phyloP scores from a whole-genome alignment of 78 protist genomes.

The Dictyostelium discoideum region dicty_2.7 NC_007089.4:3842501-3843000 shows the following conservation, averaged over 20 bases:
- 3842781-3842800: constrained; percentile 18
- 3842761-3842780: not conserved
- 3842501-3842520: not conserved
- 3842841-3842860: constrained; percentile 39
- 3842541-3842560: constrained; percentile 17
- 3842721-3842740: not conserved
- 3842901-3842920: constrained; percentile 32
- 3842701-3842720: constrained; percentile 54
- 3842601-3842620: constrained; percentile 26
- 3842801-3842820: constrained; percentile 43
- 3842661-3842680: not conserved
- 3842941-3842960: not conserved
- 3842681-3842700: constrained; percentile 7
- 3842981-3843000: not conserved
- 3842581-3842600: constrained; percentile 55
- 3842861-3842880: constrained; percentile 22
- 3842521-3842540: constrained; percentile 24
- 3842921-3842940: not conserved
- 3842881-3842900: constrained; percentile 21
- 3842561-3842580: constrained; percentile 53
- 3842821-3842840: constrained; percentile 39
- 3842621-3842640: constrained; percentile 49
- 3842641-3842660: constrained; percentile 26
- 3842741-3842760: not conserved
- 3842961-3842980: not conserved